phyloP scores from a whole-genome alignment of 2,329 filamentous ascomycete species.

The Atkinsonella texensis region DNA sequence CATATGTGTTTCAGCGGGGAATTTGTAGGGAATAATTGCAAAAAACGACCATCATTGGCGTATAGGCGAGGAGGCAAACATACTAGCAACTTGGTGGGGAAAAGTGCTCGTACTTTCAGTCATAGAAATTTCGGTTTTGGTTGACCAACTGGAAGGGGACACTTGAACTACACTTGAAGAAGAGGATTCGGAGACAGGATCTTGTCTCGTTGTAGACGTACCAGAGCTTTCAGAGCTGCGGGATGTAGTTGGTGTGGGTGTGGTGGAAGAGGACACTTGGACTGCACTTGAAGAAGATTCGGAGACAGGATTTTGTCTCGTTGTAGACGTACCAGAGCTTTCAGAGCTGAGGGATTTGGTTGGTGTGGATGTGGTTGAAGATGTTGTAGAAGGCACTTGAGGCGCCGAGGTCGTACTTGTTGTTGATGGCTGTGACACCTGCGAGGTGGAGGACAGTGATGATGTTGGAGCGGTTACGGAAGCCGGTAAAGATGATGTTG shows the following conservation, averaged over 20 bases:
- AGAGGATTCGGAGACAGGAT: constrained; percentile 19
- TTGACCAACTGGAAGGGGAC: constrained; percentile 16
- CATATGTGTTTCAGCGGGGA: not conserved
- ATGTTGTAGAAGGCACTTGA: constrained; percentile 5
- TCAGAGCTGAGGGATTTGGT: constrained; percentile 7
- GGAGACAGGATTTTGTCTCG: constrained; percentile 17
- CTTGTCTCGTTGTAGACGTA: constrained; percentile 16
- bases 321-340: constrained; percentile 15
- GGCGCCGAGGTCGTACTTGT: constrained; percentile 4
- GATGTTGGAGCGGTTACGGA: not conserved
- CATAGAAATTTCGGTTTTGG: constrained; percentile 12
- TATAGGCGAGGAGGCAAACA: constrained; percentile 9
- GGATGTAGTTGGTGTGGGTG: constrained; percentile 1
- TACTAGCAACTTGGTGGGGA: constrained; percentile 19
- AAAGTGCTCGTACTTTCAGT: not conserved
- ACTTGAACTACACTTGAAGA: constrained; percentile 15
- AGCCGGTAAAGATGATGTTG: not conserved
- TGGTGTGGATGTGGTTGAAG: constrained; percentile 1
- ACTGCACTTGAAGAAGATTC: constrained; percentile 17
- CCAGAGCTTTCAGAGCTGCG: constrained; percentile 11
- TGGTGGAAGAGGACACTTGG: constrained; percentile 9
- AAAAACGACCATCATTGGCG: not conserved
- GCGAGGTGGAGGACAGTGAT: not conserved
- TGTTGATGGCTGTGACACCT: constrained; percentile 1
- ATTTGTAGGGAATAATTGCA: not conserved